Conservation (phyloP, 345 rosid species). For the Gossypium raimondii region DNA sequence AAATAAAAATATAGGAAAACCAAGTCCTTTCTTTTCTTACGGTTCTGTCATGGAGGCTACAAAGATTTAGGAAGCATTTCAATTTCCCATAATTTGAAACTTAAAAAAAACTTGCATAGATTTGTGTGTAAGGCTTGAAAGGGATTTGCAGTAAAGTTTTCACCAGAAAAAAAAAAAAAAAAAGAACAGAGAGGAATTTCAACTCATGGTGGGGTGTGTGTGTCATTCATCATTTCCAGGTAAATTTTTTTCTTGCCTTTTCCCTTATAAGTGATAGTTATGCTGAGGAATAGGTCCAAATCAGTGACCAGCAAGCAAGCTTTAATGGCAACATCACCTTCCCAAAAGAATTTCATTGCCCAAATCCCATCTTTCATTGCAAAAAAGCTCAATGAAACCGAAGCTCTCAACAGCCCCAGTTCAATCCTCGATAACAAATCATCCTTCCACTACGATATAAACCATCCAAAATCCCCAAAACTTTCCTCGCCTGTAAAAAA, state of each 20-base stretch:
- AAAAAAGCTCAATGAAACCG: slow-evolving; percentile 40
- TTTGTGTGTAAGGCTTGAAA: not conserved
- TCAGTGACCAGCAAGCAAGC: slow-evolving; percentile 53
- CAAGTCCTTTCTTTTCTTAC: not conserved
- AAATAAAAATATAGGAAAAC: not conserved
- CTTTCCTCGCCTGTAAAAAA: slow-evolving; percentile 23
- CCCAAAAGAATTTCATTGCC: slow-evolving; percentile 22
- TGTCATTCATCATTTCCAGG: too few species aligned
- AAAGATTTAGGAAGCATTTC: slow-evolving; percentile 31
- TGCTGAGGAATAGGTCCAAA: slow-evolving; percentile 51
- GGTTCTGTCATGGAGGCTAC: slow-evolving; percentile 36
- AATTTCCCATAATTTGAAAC: slow-evolving; percentile 1
- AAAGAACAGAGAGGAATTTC: too few species aligned
- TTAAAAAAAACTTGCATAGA: not conserved
- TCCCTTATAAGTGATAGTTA: slow-evolving; percentile 11
- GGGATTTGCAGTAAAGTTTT: not conserved
- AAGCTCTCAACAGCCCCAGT: slow-evolving; percentile 51
- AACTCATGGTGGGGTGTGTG: too few species aligned
- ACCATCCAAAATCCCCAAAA: slow-evolving; percentile 31
- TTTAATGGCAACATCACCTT: slow-evolving; percentile 45
- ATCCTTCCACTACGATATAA: slow-evolving; percentile 24
- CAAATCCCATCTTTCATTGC: slow-evolving; percentile 32
- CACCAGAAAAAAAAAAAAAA: not conserved
- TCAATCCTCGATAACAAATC: slow-evolving; percentile 52
- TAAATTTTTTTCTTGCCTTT: too few species aligned